Evolutionary conservation across 345 rosid genomes (phyloP), one percentile per base, ranked within the genome.

Genomic region (Fremontodendron californicum): DNA sequence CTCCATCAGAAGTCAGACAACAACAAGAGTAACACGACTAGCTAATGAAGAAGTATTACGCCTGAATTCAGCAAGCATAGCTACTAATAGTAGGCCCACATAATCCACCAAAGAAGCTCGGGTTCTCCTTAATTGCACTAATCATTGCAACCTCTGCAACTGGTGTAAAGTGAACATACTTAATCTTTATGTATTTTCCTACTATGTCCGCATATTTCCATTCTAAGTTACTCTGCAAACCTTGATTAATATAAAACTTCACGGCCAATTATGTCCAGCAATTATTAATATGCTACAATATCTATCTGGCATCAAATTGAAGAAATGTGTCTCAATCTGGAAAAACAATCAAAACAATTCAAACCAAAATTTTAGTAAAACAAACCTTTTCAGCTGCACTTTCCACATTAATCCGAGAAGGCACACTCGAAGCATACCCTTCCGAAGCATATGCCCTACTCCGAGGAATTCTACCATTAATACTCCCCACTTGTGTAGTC

Each of bases 371-470:
- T 18, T 15, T 58, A 37, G 19, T 29, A 62, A 63, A 68, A 60
- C 85, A 29, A 80, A 92, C 96, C 98, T 89, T 89, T 27, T 68
- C 73, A 16, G 75, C 77, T 61, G 85, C 73, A 74, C 73, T 80
- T 49, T 82, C 80, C 40, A 46, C 81, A 79, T 86, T 76, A 27
- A 71, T 80, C 37, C 55, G 81, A 11, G 91, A 89, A 78, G 89
- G 77, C 77, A 79, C 89, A 35, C 88, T 85, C 0, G 91, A 85
- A 71, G 88, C 82, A 84, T 85, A 88, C 12, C 86, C 92, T 72
- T 88, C 90, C 0, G 92, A 86, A 39, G 57, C 75, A 69, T 83
- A 84, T 19, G 84, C 81, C 65, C 88, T 83, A 29, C 81, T 78
- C 49, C 77, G 81, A 46, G 93, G 82, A 65, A 85, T 82, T 58